Percentiles rank a stretch among this genome's conserved stretches.
phyloP scores from a whole-genome alignment of 805 yeast genomes.

The Saccharomycopsis fermentans region DNA sequence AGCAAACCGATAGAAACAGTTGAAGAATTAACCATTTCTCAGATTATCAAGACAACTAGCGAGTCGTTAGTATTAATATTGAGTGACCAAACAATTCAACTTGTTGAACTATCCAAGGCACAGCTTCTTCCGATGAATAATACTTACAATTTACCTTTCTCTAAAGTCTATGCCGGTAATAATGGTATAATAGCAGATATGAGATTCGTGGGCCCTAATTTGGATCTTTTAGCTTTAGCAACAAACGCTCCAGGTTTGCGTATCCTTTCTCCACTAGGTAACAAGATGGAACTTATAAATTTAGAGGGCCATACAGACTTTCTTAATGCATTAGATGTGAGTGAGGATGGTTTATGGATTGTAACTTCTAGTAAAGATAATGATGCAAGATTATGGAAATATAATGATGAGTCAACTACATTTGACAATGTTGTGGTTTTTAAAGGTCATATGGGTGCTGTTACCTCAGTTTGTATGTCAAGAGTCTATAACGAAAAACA shows the following conservation, averaged over 20 bases:
- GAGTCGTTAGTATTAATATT: slow-evolving; percentile 41
- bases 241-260: slow-evolving; percentile 89
- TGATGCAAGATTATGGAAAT: slow-evolving; percentile 76
- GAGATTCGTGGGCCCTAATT: slow-evolving; percentile 58
- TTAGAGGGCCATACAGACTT: slow-evolving; percentile 81
- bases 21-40: slow-evolving; percentile 64
- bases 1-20: slow-evolving; percentile 42
- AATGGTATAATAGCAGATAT: slow-evolving; percentile 94
- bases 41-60: slow-evolving; percentile 22
- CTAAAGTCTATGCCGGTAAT: slow-evolving; percentile 70
- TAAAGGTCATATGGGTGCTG: slow-evolving; percentile 80
- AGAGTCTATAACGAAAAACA: slow-evolving; percentile 31
- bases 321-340: slow-evolving; percentile 67
- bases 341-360: slow-evolving; percentile 78
- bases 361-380: slow-evolving; percentile 89
- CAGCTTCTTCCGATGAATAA: slow-evolving; percentile 24
- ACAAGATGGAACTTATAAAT: slow-evolving; percentile 50
- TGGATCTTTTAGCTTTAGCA: slow-evolving; percentile 63
- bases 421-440: slow-evolving; percentile 29
- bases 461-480: slow-evolving; percentile 74
- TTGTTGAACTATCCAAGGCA: slow-evolving; percentile 30
- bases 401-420: slow-evolving; percentile 33
- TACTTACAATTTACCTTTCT: slow-evolving; percentile 31
- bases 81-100: slow-evolving; percentile 76
- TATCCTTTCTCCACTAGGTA: slow-evolving; percentile 50